Base-by-base conservation (phyloP, 306 rosid genomes). In the Leucaena leucocephala region DNA sequence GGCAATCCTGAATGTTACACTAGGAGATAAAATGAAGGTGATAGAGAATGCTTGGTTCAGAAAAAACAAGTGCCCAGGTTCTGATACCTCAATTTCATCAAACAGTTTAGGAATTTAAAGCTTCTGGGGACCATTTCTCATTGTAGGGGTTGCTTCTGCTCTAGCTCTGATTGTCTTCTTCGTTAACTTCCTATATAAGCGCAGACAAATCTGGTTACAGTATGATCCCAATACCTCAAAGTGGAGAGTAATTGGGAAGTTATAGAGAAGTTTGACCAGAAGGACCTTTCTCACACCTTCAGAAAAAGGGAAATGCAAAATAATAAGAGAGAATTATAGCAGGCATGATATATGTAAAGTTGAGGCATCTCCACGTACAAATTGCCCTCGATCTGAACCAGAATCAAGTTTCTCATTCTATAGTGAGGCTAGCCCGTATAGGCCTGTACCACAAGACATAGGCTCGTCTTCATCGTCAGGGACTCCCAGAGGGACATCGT, bases 71-170 rank as follows among this genome's bases (percentile, higher is more conserved):
- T 89, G 89, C 33, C 43, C 33, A 67, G 75, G 82, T 34, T 58
- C 92, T 22, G 74, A 38, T 52, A 3, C 64, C 17, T 49, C 64
- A 34, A 34, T 77, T 19, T 80, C 89, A 64, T 83, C 91, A 1
- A 19, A 64, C 13, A 84, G 81, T 77, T 88, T 92, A 2, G 83
- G 86, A 70, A 84, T 92, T 2, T 76, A 74, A 7, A 90, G 88
- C 82, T 90, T 92, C 22, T 77, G 90, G 86, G 93, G 92, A 6
- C 82, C 90, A 11, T 90, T 89, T 78, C 81, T 90, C 34, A 67
- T 89, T 15, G 88, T 80, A 1, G 84, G 86, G 33, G 48, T 34
- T 45, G 76, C 86, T 69, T 87, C 86, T 0, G 1, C 83, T 2
- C n/a, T 34, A 4, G 85, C 91, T 19, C 85, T 90, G 2, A 2